Percentiles rank a stretch among this genome's conserved stretches.
Evolutionary conservation across 2,329 filamentous ascomycete species (phyloP).

Genomic region (Venturia nashicola): DNA sequence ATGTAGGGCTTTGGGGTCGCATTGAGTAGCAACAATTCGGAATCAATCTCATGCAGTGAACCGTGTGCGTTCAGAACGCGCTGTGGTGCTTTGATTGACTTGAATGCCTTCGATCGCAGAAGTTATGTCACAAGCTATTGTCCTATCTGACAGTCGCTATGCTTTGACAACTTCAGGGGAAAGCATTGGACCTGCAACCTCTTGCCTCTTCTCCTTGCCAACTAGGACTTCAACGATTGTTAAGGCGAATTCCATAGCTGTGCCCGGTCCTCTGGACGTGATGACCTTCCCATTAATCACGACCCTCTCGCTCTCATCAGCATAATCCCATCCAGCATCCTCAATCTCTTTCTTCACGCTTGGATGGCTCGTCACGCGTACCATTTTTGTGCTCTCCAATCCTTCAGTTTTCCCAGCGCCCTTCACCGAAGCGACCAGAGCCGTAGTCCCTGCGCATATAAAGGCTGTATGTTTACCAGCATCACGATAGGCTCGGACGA

Average conservation of each 20-base stretch:
- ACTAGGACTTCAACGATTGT: constrained; percentile 24
- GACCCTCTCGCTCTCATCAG: constrained; percentile 23
- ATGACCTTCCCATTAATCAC: constrained; percentile 20
- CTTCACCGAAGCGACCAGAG: constrained; percentile 19
- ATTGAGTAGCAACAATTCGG: no score
- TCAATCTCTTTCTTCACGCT: constrained; percentile 22
- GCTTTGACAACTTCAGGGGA: not conserved
- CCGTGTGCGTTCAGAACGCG: no score
- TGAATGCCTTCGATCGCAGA: not conserved
- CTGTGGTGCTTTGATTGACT: no score
- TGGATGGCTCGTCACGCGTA: constrained; percentile 18
- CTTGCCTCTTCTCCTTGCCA: constrained; percentile 35
- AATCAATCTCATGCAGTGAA: no score
- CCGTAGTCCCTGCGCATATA: constrained; percentile 28
- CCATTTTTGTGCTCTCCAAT: constrained; percentile 7
- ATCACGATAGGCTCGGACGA: constrained; percentile 20
- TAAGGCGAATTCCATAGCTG: constrained; percentile 25
- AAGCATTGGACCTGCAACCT: constrained; percentile 37
- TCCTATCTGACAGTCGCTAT: not conserved
- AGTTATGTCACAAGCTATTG: no score
- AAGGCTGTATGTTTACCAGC: constrained; percentile 22
- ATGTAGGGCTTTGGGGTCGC: no score
- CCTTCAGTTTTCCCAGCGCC: constrained; percentile 5
- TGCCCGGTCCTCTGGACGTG: constrained; percentile 26
- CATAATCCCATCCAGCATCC: constrained; percentile 22